Conservation (phyloP, 371 early-diverging fungal species). For the Syncephalastrum racemosum region DNA sequence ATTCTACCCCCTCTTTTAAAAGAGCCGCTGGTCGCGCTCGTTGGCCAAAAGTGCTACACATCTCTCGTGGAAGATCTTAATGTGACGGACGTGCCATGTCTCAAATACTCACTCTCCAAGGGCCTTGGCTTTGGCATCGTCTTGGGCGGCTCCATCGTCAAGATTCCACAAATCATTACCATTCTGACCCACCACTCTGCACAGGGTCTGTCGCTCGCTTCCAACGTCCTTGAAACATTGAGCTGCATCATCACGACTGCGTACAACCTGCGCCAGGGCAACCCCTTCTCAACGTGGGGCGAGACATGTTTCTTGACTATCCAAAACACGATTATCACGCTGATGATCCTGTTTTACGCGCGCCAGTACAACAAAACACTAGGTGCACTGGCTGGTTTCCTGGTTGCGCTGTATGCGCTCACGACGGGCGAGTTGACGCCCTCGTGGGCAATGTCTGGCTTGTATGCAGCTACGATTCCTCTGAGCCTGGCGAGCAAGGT, state of each 20-base stretch:
- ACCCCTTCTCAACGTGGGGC: slow-evolving; percentile 94
- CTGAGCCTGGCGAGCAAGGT: slow-evolving; percentile 75
- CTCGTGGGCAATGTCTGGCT: slow-evolving; percentile 44
- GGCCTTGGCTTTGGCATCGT: slow-evolving; percentile 92
- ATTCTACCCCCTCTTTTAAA: slow-evolving; percentile 47
- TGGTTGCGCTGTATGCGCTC: slow-evolving; percentile 45
- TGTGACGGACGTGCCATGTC: slow-evolving; percentile 67
- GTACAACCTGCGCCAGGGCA: slow-evolving; percentile 79
- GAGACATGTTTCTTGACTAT: slow-evolving; percentile 77
- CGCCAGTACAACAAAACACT: slow-evolving; percentile 27
- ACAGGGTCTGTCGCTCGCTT: slow-evolving; percentile 77
- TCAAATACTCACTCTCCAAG: slow-evolving; percentile 84
- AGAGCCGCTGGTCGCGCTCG: slow-evolving; percentile 58
- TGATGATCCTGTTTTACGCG: slow-evolving; percentile 65
- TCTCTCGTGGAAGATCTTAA: slow-evolving; percentile 68
- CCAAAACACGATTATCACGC: slow-evolving; percentile 78
- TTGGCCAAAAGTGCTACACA: slow-evolving; percentile 71
- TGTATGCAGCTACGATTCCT: slow-evolving; percentile 81
- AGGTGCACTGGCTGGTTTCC: slow-evolving; percentile 26
- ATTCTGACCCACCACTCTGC: slow-evolving; percentile 75
- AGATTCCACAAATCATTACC: slow-evolving; percentile 95
- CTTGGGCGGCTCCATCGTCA: slow-evolving; percentile 85
- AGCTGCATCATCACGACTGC: slow-evolving; percentile 76
- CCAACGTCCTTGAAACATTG: slow-evolving; percentile 83
- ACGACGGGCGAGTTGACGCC: slow-evolving; percentile 45